These are phyloP conservation scores for Amphibolis antarctica DNA, from an alignment of 106 monocot species.

Conservation along the genomic window DNA sequence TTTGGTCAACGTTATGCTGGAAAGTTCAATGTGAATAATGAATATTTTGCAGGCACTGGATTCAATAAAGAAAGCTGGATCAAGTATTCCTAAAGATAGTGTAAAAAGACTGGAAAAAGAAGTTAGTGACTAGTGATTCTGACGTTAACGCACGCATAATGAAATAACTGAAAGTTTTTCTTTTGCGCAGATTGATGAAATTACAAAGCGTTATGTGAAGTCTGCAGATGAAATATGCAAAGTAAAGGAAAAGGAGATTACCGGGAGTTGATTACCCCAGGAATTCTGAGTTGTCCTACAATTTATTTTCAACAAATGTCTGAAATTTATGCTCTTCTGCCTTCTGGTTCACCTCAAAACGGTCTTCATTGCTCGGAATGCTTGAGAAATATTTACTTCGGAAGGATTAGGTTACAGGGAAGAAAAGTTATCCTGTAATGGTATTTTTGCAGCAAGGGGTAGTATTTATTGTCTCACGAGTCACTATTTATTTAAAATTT, in stretches of 20 bases:
- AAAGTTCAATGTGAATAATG: neutral
- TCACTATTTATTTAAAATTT: too few species aligned
- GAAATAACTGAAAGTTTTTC: neutral
- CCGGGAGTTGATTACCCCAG: conserved; percentile 28
- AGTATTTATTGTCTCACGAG: too few species aligned
- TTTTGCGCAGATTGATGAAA: conserved; percentile 56
- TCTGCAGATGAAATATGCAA: conserved; percentile 86
- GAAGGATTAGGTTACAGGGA: too few species aligned
- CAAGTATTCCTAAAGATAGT: conserved; percentile 79
- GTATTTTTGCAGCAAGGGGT: too few species aligned
- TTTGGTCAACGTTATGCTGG: neutral
- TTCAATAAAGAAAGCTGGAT: conserved; percentile 77
- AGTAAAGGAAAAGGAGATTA: conserved; percentile 87
- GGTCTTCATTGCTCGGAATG: too few species aligned
- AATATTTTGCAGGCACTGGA: conserved; percentile 56
- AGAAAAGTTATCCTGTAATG: too few species aligned
- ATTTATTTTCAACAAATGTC: too few species aligned
- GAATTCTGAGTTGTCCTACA: neutral
- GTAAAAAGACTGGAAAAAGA: conserved; percentile 62
- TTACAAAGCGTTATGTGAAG: conserved; percentile 75
- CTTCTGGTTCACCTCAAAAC: too few species aligned
- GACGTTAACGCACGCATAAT: neutral
- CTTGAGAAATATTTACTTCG: too few species aligned
- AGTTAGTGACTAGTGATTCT: conserved; percentile 10
- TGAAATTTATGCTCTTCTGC: too few species aligned